Conservation (phyloP, 2,329 filamentous ascomycete species). For the Clarireedia homoeocarpa region DNA sequence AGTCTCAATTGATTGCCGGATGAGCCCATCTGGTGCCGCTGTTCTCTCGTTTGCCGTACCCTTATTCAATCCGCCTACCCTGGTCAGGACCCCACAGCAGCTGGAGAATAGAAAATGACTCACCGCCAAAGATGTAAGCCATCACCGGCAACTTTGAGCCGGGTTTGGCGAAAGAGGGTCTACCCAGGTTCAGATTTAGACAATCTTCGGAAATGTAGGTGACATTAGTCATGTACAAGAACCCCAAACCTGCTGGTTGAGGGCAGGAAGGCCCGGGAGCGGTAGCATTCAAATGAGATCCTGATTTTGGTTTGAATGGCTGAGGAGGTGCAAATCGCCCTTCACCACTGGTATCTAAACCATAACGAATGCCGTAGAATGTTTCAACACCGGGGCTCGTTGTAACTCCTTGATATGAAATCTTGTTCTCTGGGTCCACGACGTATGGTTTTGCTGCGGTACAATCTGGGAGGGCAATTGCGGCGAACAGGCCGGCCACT, state of each 20-base stretch:
- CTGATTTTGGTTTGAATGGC: constrained; percentile 28
- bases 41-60: constrained; percentile 14
- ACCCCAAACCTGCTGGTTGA: constrained; percentile 31
- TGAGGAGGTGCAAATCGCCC: constrained; percentile 40
- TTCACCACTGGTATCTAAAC: constrained; percentile 37
- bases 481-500: background rate
- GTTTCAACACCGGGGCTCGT: constrained; percentile 37
- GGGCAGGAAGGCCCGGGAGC: constrained; percentile 38
- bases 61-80: constrained; percentile 11
- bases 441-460: constrained; percentile 11
- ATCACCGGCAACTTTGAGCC: constrained; percentile 53
- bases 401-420: constrained; percentile 37
- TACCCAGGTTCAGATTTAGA: constrained; percentile 48
- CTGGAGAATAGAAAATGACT: constrained; percentile 17
- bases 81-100: background rate
- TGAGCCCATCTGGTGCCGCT: constrained; percentile 35
- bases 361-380: constrained; percentile 41
- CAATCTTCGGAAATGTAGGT: constrained; percentile 49
- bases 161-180: constrained; percentile 45
- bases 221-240: constrained; percentile 31
- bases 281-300: constrained; percentile 33
- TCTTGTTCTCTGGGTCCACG: constrained; percentile 18
- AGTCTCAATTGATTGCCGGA: constrained; percentile 38
- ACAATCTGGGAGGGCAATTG: background rate
- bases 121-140: constrained; percentile 61